Conservation (phyloP, 371 early-diverging fungal genomes). For the Syncephalastrum racemosum region DNA sequence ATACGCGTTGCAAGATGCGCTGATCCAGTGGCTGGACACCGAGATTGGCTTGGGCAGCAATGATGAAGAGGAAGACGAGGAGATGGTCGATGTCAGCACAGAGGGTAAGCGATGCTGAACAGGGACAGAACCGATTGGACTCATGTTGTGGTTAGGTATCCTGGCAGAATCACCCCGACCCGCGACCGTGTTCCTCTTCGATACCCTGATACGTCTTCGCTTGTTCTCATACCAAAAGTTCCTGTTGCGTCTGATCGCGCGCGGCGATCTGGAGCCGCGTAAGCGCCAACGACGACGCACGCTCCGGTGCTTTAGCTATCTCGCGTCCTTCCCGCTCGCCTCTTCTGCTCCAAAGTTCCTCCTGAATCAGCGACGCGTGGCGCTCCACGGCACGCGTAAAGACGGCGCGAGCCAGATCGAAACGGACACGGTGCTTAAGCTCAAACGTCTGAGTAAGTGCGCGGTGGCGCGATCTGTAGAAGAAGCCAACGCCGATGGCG, state of each 20-base stretch:
- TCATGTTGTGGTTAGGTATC: too few relatives aligned
- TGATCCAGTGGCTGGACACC: slow-evolving; percentile 44
- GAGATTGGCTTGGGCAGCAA: slow-evolving; percentile 15
- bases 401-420: slow-evolving; percentile 24
- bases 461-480: slow-evolving; percentile 27
- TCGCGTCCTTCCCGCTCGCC: slow-evolving; percentile 55
- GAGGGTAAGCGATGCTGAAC: not conserved
- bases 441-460: slow-evolving; percentile 30
- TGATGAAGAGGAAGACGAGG: slow-evolving; percentile 7
- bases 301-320: slow-evolving; percentile 49
- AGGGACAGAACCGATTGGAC: too few relatives aligned
- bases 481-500: slow-evolving; percentile 1
- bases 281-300: slow-evolving; percentile 41
- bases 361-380: slow-evolving; percentile 59
- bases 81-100: slow-evolving; percentile 3
- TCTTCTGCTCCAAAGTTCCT: slow-evolving; percentile 42
- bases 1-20: slow-evolving; percentile 39
- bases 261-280: slow-evolving; percentile 57
- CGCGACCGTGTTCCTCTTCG: slow-evolving; percentile 47
- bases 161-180: slow-evolving; percentile 4
- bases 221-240: slow-evolving; percentile 67
- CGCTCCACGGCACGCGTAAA: slow-evolving; percentile 34
- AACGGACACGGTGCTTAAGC: slow-evolving; percentile 16
- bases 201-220: slow-evolving; percentile 54
- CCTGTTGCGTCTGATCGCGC: slow-evolving; percentile 61